phyloP scores from a whole-genome alignment of 139 green algal genomes.

The Micromonas commoda region DNA sequence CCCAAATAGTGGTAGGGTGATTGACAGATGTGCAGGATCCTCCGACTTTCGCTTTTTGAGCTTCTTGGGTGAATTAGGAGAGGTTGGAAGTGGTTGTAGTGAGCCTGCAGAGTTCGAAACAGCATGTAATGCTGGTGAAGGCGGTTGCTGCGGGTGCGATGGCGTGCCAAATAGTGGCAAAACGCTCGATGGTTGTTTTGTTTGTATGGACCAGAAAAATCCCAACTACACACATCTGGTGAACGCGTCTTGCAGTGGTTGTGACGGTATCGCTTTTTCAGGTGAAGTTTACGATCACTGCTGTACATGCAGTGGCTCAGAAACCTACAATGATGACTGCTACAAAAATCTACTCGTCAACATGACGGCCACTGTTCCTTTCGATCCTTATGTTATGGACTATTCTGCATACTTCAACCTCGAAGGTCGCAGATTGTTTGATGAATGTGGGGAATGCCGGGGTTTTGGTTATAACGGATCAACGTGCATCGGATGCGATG shows the following conservation, averaged over 20 bases:
- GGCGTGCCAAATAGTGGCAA: constrained; percentile 26
- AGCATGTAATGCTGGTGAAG: neutral
- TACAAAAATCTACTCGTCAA: neutral
- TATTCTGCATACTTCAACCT: neutral
- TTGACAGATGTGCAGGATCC: constrained; percentile 1
- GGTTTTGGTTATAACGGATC: neutral
- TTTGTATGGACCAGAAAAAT: neutral
- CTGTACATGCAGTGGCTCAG: neutral
- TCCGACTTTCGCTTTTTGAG: neutral
- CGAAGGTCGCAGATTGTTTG: neutral
- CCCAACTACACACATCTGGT: neutral
- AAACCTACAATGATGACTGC: neutral
- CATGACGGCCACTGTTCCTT: neutral
- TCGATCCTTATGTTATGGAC: neutral
- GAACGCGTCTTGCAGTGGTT: neutral
- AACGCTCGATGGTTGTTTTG: neutral
- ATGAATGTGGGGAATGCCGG: constrained; percentile 3
- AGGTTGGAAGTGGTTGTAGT: constrained; percentile 8
- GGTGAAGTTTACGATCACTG: neutral
- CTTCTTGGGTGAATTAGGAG: neutral
- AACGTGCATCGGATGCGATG: constrained; percentile 19
- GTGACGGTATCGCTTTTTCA: neutral
- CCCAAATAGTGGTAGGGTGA: neutral
- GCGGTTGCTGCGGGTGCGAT: constrained; percentile 23
- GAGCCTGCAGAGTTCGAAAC: neutral